These are phyloP conservation scores for Abelmoschus esculentus DNA, from an alignment of 345 rosid species.

Conservation along the genomic window DNA sequence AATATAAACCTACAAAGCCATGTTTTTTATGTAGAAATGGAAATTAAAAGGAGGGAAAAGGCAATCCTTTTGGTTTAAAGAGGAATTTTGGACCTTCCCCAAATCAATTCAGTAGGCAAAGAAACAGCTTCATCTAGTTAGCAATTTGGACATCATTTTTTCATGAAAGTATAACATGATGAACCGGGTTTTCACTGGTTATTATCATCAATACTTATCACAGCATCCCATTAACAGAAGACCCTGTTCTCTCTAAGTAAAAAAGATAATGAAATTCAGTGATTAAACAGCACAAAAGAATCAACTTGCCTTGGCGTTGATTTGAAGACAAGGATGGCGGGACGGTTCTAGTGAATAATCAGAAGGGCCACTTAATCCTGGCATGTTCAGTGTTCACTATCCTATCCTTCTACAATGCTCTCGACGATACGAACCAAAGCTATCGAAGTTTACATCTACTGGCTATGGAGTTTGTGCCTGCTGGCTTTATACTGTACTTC, in stretches of 20 bases:
- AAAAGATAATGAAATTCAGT: neutral
- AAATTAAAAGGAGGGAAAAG: no score
- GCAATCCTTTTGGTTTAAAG: neutral
- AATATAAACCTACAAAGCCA: neutral
- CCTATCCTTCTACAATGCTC: neutral
- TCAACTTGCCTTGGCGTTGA: conserved; percentile 60
- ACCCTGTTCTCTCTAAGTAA: no score
- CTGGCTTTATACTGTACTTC: neutral
- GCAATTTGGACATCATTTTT: neutral
- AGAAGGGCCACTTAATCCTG: conserved; percentile 65
- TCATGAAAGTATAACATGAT: neutral
- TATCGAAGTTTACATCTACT: neutral
- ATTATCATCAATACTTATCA: no score
- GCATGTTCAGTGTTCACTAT: conserved; percentile 35
- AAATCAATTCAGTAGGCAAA: neutral
- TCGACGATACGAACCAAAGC: neutral
- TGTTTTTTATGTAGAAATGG: no score
- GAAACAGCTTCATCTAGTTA: neutral
- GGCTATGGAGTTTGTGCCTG: neutral
- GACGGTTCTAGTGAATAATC: conserved; percentile 66
- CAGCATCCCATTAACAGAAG: no score
- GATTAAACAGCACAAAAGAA: neutral
- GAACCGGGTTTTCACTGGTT: no score
- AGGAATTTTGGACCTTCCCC: neutral
- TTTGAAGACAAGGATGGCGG: conserved; percentile 58